These are phyloP conservation scores for Penicillium sp. DNA, from an alignment of 2,329 filamentous ascomycete genomes.

Conservation along the genomic window DNA sequence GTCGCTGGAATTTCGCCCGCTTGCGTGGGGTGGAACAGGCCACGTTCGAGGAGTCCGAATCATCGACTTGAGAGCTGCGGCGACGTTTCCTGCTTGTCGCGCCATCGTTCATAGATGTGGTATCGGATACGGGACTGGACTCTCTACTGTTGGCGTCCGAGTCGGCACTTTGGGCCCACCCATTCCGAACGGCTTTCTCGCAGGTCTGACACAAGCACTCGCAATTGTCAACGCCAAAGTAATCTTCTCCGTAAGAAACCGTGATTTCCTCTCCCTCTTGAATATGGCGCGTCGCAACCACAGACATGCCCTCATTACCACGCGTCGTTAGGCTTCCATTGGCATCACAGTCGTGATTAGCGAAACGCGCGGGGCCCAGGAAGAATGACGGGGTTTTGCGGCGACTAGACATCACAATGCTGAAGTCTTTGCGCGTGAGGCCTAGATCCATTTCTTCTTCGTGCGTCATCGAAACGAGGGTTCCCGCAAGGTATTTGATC, in stretches of 20 bases:
- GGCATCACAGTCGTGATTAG: slow-evolving; percentile 94
- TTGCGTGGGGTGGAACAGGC: slow-evolving; percentile 34
- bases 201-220: slow-evolving; percentile 92
- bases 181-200: slow-evolving; percentile 73
- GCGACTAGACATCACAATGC: slow-evolving; percentile 90
- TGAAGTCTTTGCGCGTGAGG: slow-evolving; percentile 86
- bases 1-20: slow-evolving; percentile 35
- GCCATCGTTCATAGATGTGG: slow-evolving; percentile 14
- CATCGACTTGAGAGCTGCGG: slow-evolving; percentile 29
- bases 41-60: slow-evolving; percentile 28
- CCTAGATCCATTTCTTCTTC: slow-evolving; percentile 86
- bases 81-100: slow-evolving; percentile 33
- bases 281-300: slow-evolving; percentile 81
- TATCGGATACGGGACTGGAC: slow-evolving; percentile 36
- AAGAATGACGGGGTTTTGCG: slow-evolving; percentile 91
- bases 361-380: slow-evolving; percentile 91
- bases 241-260: slow-evolving; percentile 91
- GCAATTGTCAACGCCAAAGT: slow-evolving; percentile 93
- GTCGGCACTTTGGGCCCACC: slow-evolving; percentile 66
- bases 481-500: slow-evolving; percentile 88
- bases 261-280: slow-evolving; percentile 91
- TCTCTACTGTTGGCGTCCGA: slow-evolving; percentile 37
- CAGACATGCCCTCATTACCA: slow-evolving; percentile 84
- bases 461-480: slow-evolving; percentile 87
- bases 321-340: slow-evolving; percentile 86